Base-by-base conservation (phyloP, 164 flowering plant species). In the Akebia trifoliata region DNA sequence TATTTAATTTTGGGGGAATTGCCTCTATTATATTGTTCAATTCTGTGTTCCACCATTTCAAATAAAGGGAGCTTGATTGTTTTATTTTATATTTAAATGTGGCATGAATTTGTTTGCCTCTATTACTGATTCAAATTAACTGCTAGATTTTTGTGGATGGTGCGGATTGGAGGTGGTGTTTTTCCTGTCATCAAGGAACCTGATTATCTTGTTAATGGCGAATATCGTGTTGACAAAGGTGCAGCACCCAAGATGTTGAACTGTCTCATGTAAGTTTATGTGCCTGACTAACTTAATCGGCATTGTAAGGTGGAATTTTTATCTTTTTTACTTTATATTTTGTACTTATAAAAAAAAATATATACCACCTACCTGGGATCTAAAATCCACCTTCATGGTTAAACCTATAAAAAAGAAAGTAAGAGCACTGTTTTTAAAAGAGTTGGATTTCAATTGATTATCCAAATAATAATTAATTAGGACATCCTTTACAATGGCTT, bases 201-300 rank as follows among this genome's bases (percentile, higher is more conserved):
- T 46, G 99, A 94, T 70, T 94, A 90, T 66, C 96, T 94, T 63
- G 99, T 83, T n/a, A 94, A 94, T 72, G 99, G 99, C 25, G 96
- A 94, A 64, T 94, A 86, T 60, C 95, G 99, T 56, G 89, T 94
- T 57, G 99, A 94, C 79, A 86, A 86, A 75, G 97, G 95, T 63
- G 99, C 97, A 61, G 81, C 99, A 61, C 97, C 99, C 36, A 94
- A 90, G 79, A 90, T 94, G 99, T 69, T 94, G 74, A 94, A 94
- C 66, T 87, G 95, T 76, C 89, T 94, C 61, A 94, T 94, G 97
- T 94, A 80, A 87, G 97, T 86, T 57, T 31, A 51, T n/a, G 0
- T 11, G 10, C 17, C 8, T 26, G 11, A 25, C 14, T 29, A 0
- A 39, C 4, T 39, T 55, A n/a, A n/a, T n/a, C n/a, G n/a, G n/a